A percentile compares a stretch with the other conserved stretches of the same genome.
phyloP scores from a whole-genome alignment of 148 eudicot species.

The Cornus suecica region DNA sequence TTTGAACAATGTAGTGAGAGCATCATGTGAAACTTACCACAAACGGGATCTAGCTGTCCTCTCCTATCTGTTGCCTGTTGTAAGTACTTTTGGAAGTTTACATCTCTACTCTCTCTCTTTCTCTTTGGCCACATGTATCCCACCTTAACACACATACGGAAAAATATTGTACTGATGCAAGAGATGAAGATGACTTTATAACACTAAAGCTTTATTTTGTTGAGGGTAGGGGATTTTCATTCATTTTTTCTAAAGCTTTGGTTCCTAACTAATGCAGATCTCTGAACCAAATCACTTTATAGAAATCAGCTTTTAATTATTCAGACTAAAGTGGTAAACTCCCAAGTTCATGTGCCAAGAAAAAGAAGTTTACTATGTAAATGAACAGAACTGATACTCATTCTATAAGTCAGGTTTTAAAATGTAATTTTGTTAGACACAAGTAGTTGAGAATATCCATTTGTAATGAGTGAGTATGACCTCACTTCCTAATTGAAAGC shows the following conservation, averaged over 20 bases:
- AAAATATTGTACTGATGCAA: not conserved
- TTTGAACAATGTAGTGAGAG: constrained; percentile 72
- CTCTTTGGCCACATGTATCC: too few relatives aligned
- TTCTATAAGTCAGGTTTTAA: not conserved
- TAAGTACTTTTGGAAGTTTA: constrained; percentile 33
- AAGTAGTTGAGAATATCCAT: too few relatives aligned
- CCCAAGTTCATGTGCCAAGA: not conserved
- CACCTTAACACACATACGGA: too few relatives aligned
- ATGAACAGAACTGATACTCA: too few relatives aligned
- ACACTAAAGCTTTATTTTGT: too few relatives aligned
- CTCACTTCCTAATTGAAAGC: not conserved
- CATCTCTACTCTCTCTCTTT: too few relatives aligned
- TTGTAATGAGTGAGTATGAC: not conserved
- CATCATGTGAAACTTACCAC: constrained; percentile 77
- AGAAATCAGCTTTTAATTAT: not conserved
- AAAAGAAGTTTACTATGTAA: not conserved
- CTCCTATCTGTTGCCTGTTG: constrained; percentile 70
- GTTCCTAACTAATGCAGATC: not conserved
- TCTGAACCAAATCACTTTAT: not conserved
- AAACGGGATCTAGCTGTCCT: constrained; percentile 60
- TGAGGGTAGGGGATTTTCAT: too few relatives aligned
- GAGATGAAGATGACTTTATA: not conserved
- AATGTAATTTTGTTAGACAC: too few relatives aligned
- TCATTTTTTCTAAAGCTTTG: not conserved
- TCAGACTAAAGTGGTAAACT: not conserved